A percentile compares a stretch with the other conserved stretches of the same genome.
These are phyloP conservation scores for Nasturtium officinale DNA, from an alignment of 345 rosid species.

Conservation along the genomic window DNA sequence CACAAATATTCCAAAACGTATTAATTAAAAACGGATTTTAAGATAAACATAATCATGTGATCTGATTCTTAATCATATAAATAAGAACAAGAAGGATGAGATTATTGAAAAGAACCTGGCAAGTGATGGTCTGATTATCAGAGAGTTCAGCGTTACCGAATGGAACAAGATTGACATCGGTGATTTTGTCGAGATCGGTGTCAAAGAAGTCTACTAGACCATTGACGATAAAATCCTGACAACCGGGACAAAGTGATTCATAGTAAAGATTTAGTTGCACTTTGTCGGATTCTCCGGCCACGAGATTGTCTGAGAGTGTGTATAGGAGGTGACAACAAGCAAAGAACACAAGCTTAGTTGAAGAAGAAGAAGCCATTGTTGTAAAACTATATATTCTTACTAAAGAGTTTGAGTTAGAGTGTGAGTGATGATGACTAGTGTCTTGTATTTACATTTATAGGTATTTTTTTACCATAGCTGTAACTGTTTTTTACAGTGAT, in stretches of 20 bases:
- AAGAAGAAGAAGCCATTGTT: constrained; percentile 24
- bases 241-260: constrained; percentile 51
- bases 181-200: constrained; percentile 39
- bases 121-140: constrained; percentile 25
- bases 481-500: too few species aligned
- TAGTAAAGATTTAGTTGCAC: constrained; percentile 43
- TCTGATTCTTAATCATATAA: not conserved
- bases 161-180: constrained; percentile 52
- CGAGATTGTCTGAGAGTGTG: constrained; percentile 12
- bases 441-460: not conserved
- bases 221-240: constrained; percentile 46
- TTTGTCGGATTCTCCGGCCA: constrained; percentile 12
- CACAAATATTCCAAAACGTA: not conserved
- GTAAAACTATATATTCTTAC: not conserved
- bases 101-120: constrained; percentile 44
- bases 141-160: constrained; percentile 45
- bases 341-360: constrained; percentile 2
- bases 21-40: too few species aligned
- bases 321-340: not conserved
- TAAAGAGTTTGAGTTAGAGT: not conserved
- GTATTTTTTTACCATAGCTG: not conserved
- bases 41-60: too few species aligned
- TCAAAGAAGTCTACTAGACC: constrained; percentile 36
- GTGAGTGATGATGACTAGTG: not conserved
- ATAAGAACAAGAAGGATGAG: not conserved